Base-by-base conservation (phyloP, 345 rosid genomes). In the Syzygium aqueum region DNA sequence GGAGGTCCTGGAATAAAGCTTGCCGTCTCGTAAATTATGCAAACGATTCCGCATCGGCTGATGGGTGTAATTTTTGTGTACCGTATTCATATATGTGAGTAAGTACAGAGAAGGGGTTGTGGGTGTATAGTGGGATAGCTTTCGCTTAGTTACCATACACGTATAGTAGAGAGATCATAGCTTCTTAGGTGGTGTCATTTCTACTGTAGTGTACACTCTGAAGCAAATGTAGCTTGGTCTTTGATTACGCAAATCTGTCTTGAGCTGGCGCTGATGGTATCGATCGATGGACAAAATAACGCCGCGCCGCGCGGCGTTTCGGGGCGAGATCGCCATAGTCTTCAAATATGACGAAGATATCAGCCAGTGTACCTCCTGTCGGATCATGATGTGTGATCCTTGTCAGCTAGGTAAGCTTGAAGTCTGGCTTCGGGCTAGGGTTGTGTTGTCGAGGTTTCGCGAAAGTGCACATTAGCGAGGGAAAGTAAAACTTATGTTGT, bases 101-200 rank as follows among this genome's bases (percentile, higher is more conserved):
- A 91, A 92, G 87, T 46, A 86, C 88, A 84, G 90, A 73, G 89
- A 91, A 85, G 88, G 88, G 91, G 59, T 82, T 84, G 87, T 85
- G 88, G 92, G 85, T 90, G 92, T 93, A 91, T 90, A 92, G 92
- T 90, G 89, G 83, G 89, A 92, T 91, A 90, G 88, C 90, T 83
- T 87, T 89, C 61, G 87, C 78, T 67, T 88, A 82, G 65, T 89
- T 88, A 51, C 85, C 67, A 65, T 86, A 59, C 88, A 37, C 84
- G 25, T 80, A 27, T 84, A 73, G 16, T 88, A 84, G 63, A 57
- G 56, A 86, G 87, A 85, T 80, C 50, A 46, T 86, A 89, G 86
- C 53, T 54, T 86, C 78, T 61, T 15, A 50, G 46, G 22, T 85
- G 67, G 84, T 22, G 67, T 87, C 87, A 51, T 88, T 43, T 85